phyloP scores from a whole-genome alignment of 768 basidiomycete genomes.

The Porphyrellus cyaneotinctus region DNA sequence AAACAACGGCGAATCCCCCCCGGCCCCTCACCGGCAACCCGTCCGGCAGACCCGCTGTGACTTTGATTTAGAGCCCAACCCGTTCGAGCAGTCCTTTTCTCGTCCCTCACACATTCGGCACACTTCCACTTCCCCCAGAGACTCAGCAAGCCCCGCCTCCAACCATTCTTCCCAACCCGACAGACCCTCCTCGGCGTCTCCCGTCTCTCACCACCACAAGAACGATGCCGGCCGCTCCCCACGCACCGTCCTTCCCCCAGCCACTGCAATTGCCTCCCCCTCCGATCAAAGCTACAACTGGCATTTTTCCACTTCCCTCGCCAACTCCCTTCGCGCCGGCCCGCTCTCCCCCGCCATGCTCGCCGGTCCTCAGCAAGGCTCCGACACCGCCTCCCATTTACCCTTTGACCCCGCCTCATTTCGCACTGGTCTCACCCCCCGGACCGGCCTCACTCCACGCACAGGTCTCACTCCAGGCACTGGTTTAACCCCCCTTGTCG shows the following conservation, averaged over 20 bases:
- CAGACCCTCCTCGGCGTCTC: conserved; percentile 33
- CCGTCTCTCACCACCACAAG: conserved; percentile 30
- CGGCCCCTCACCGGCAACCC: conserved; percentile 21
- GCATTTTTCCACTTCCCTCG: conserved; percentile 57
- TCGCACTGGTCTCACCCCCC: conserved; percentile 83
- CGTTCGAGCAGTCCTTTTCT: conserved; percentile 93
- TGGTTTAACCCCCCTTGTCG: conserved; percentile 77
- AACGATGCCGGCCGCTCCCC: conserved; percentile 35
- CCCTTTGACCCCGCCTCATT: conserved; percentile 69
- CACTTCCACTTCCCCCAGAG: conserved; percentile 32
- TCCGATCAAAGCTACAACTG: conserved; percentile 49
- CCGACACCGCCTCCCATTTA: conserved; percentile 33
- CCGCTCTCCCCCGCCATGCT: conserved; percentile 97
- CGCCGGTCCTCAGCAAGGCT: conserved; percentile 67
- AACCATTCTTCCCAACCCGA: conserved; percentile 33
- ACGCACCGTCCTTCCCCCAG: conserved; percentile 79
- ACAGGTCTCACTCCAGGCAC: conserved; percentile 75
- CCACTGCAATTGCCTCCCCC: conserved; percentile 68
- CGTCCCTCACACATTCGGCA: conserved; percentile 51
- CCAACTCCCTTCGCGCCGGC: conserved; percentile 83
- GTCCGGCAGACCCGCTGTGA: conserved; percentile 54
- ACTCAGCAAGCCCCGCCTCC: conserved; percentile 31
- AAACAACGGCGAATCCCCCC: conserved; percentile 35
- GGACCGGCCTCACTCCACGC: conserved; percentile 82
- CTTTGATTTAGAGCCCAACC: conserved; percentile 82